phyloP scores from a whole-genome alignment of 192 early-diverging fungal genomes.

The Nowakowskiella sp. region DNA sequence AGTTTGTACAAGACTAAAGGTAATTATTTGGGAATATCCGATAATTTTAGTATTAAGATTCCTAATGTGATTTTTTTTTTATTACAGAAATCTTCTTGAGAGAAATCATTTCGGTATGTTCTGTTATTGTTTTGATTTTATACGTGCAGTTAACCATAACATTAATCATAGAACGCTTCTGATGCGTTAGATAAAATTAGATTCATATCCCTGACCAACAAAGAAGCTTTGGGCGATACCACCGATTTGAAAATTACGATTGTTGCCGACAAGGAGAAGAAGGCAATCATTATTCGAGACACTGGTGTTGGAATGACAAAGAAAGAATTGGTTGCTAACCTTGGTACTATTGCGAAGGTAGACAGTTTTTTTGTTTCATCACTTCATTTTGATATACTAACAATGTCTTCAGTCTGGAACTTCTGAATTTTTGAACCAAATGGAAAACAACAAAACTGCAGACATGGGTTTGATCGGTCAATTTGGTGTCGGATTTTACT shows the following conservation, averaged over 20 bases:
- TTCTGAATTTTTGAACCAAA: conserved; percentile 97
- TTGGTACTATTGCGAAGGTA: conserved; percentile 98
- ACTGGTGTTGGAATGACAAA: conserved; percentile 89
- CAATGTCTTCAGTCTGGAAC: conserved; percentile 65
- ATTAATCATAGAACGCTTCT: conserved; percentile 56
- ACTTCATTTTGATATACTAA: neutral
- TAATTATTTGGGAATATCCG: conserved; percentile 1
- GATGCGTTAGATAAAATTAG: conserved; percentile 99
- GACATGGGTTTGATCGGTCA: conserved; percentile 99
- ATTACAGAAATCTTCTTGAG: conserved; percentile 90
- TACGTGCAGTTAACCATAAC: too few species aligned
- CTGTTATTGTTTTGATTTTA: too few species aligned
- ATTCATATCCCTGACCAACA: conserved; percentile 82
- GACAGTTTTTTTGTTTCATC: neutral
- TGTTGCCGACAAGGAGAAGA: conserved; percentile 79
- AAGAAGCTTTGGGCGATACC: neutral
- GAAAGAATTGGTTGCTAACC: conserved; percentile 92
- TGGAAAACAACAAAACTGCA: conserved; percentile 93
- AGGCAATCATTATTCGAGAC: conserved; percentile 83
- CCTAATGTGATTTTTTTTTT: conserved; percentile 5
- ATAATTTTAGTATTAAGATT: neutral
- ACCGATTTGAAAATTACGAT: conserved; percentile 41
- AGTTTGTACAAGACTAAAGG: conserved; percentile 84
- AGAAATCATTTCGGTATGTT: conserved; percentile 79
- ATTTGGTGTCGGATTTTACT: conserved; percentile 99